These are phyloP conservation scores for Oxytropis ochrocephala DNA, from an alignment of 306 rosid genomes.

Conservation along the genomic window DNA sequence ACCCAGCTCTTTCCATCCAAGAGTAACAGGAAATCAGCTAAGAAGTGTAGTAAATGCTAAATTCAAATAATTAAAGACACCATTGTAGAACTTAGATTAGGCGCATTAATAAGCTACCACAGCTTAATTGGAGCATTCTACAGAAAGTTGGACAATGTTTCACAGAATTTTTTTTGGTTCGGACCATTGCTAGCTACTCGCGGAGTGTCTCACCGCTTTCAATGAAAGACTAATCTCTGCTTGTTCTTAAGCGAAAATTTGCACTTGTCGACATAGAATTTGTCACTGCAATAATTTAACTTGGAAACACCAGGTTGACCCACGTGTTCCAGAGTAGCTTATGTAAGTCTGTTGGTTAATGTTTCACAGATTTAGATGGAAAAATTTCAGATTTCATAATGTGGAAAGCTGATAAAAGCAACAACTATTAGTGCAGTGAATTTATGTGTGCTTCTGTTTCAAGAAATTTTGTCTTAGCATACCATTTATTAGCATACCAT, in stretches of 20 bases:
- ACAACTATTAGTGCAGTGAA: background rate
- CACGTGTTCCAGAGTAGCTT: too few relatives aligned
- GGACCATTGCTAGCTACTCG: too few relatives aligned
- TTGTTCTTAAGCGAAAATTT: too few relatives aligned
- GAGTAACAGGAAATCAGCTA: background rate
- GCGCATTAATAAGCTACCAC: background rate
- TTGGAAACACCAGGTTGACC: too few relatives aligned
- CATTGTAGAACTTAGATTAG: background rate
- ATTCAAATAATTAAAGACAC: background rate
- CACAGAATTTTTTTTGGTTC: too few relatives aligned
- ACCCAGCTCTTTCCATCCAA: background rate
- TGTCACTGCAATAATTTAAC: too few relatives aligned
- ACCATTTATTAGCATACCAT: conserved; percentile 33
- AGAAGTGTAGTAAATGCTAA: background rate
- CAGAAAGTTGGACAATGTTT: too few relatives aligned
- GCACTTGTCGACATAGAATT: too few relatives aligned
- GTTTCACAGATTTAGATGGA: background rate
- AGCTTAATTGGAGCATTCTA: too few relatives aligned
- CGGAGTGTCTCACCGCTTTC: too few relatives aligned
- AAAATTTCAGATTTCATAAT: background rate
- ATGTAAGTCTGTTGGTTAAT: background rate
- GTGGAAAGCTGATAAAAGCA: background rate
- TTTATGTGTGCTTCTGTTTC: background rate
- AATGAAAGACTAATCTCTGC: too few relatives aligned
- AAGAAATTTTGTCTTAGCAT: background rate